Evolutionary conservation across 2,329 filamentous ascomycete species (phyloP).

Genomic region (Cladophialophora psammophila): DNA sequence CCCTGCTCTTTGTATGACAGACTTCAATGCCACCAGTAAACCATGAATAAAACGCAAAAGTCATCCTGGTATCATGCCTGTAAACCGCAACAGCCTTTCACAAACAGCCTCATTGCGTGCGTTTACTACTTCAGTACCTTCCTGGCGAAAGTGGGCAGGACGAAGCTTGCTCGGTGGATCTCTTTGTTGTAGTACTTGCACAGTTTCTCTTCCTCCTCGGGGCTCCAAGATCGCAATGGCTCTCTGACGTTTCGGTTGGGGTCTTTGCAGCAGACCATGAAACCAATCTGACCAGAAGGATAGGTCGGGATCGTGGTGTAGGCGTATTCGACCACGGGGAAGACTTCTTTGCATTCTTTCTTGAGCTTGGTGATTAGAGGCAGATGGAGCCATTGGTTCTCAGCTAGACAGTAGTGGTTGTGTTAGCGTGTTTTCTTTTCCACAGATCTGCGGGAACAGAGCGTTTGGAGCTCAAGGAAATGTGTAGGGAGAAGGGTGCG

Average conservation of each 20-base stretch:
- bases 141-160: slow-evolving; percentile 91
- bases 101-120: slow-evolving; percentile 1
- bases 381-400: slow-evolving; percentile 99
- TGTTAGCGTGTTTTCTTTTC: slow-evolving; percentile 29
- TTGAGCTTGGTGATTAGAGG: slow-evolving; percentile 92
- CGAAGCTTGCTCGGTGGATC: slow-evolving; percentile 92
- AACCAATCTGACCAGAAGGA: slow-evolving; percentile 97
- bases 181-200: slow-evolving; percentile 98
- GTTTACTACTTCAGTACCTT: slow-evolving; percentile 63
- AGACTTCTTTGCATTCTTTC: slow-evolving; percentile 95
- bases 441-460: slow-evolving; percentile 13
- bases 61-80: slow-evolving; percentile 34
- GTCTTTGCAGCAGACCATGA: slow-evolving; percentile 99
- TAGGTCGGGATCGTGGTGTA: slow-evolving; percentile 99
- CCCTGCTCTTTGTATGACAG: not conserved
- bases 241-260: slow-evolving; percentile 80
- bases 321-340: slow-evolving; percentile 96
- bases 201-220: slow-evolving; percentile 88
- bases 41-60: slow-evolving; percentile 1
- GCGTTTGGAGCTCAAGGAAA: slow-evolving; percentile 23
- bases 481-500: slow-evolving; percentile 68
- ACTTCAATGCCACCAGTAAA: not conserved
- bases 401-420: slow-evolving; percentile 65
- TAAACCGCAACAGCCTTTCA: not conserved
- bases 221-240: slow-evolving; percentile 80